Base-by-base conservation (phyloP, 306 rosid genomes). In the Aeschynomene evenia region DNA sequence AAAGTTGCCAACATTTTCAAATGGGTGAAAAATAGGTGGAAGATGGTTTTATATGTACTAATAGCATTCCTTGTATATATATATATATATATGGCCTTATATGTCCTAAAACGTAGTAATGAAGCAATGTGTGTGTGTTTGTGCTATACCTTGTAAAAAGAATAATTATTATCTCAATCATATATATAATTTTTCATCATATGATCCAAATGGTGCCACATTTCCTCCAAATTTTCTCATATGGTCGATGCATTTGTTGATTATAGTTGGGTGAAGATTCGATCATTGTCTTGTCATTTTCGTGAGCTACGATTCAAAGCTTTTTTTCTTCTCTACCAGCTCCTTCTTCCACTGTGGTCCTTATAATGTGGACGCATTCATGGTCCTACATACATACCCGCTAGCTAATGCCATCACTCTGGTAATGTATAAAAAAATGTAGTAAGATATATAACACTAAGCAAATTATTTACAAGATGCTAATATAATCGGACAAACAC, bases 401-500 rank as follows among this genome's bases (percentile, higher is more conserved):
- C n/a, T n/a, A 31, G n/a, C 63, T 37, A 56, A 62, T 79, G 13
- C 26, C 70, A 46, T 64, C 49, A 28, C 62, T 63, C 43, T 20
- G 50, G 40, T 24, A 58, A 65, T 72, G 71, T 36, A 9, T 40
- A 15, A 4, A 7, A 45, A 1, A n/a, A n/a, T n/a, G n/a, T n/a
- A n/a, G 43, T n/a, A 45, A 11, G 51, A 45, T 45, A 34, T 43
- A 67, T 66, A 69, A 60, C 71, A 72, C 21, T 46, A 34, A 74
- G 65, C 81, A 77, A 66, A 72, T 81, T 63, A n/a, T n/a, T n/a
- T n/a, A 69, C 28, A 61, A 50, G 50, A 58, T 45, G 78, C 84
- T 65, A 73, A n/a, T n/a, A n/a, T n/a, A n/a, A 79, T 79, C 73
- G 70, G 77, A 79, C 81, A 61, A 63, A 16, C 72, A 77, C 86